phyloP scores from a whole-genome alignment of 352 stramenopile genomes.

The Bremia lactucae region DNA sequence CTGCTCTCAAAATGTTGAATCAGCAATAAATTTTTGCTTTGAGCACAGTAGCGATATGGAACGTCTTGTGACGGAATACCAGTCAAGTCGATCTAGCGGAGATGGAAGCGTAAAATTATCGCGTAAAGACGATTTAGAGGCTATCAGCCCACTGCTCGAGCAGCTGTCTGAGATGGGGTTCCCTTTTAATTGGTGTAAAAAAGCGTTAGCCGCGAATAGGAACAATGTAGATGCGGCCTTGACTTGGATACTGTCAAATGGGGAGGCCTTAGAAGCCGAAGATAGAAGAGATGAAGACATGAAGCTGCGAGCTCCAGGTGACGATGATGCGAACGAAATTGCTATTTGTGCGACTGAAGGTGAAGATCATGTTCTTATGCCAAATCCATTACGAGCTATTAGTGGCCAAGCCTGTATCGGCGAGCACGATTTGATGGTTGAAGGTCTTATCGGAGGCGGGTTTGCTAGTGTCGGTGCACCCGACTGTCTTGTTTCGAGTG shows the following conservation, averaged over 20 bases:
- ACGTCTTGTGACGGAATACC: slow-evolving; percentile 69
- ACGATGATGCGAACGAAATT: slow-evolving; percentile 21
- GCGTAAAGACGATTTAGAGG: slow-evolving; percentile 43
- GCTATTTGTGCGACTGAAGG: slow-evolving; percentile 9
- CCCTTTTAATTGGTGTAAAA: slow-evolving; percentile 88
- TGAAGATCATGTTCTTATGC: slow-evolving; percentile 32
- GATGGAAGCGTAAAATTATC: slow-evolving; percentile 13
- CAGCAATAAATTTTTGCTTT: slow-evolving; percentile 89
- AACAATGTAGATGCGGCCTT: slow-evolving; percentile 87
- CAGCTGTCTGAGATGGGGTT: slow-evolving; percentile 90
- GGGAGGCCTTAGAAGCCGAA: slow-evolving; percentile 81
- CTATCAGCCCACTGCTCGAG: slow-evolving; percentile 65
- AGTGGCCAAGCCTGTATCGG: slow-evolving; percentile 81
- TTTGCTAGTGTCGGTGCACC: slow-evolving; percentile 80
- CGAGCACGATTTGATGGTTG: slow-evolving; percentile 76
- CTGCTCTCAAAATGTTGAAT: slow-evolving; percentile 84
- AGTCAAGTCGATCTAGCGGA: slow-evolving; percentile 29
- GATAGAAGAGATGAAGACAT: slow-evolving; percentile 78
- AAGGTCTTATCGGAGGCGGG: slow-evolving; percentile 72
- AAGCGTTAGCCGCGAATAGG: slow-evolving; percentile 78
- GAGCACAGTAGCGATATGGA: slow-evolving; percentile 89
- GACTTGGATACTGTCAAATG: slow-evolving; percentile 89
- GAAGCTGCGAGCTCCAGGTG: slow-evolving; percentile 28
- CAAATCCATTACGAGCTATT: slow-evolving; percentile 73
- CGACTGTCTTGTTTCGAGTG: slow-evolving; percentile 65